Evolutionary conservation across 2,329 filamentous ascomycete genomes (phyloP).

Genomic region (Aspergillus ustus): DNA sequence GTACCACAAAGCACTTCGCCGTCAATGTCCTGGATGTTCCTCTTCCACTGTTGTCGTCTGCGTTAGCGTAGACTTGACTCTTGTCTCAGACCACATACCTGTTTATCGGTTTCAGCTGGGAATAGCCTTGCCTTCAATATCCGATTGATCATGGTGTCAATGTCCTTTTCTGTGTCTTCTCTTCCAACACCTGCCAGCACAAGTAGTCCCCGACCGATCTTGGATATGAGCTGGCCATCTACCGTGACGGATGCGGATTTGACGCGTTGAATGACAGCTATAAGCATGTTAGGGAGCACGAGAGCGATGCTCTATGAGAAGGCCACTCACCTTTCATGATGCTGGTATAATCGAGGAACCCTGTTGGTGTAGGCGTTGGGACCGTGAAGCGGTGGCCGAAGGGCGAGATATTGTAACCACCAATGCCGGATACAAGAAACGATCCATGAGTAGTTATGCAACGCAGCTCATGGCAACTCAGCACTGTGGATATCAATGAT

Average conservation of each 20-base stretch:
- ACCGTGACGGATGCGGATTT: conserved; percentile 95
- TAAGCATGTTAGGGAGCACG: background rate
- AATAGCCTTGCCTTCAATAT: conserved; percentile 89
- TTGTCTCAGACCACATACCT: conserved; percentile 52
- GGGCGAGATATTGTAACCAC: background rate
- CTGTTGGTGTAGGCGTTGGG: background rate
- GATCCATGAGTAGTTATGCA: background rate
- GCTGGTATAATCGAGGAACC: background rate
- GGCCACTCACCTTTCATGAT: conserved; percentile 48
- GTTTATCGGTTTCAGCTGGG: conserved; percentile 76
- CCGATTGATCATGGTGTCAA: conserved; percentile 80
- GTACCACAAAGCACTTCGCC: conserved; percentile 94
- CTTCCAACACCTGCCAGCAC: conserved; percentile 91
- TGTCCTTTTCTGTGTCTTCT: conserved; percentile 87
- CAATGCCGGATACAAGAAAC: background rate
- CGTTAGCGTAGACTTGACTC: conserved; percentile 1
- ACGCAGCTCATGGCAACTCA: background rate
- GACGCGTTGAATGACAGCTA: conserved; percentile 91
- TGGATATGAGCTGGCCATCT: conserved; percentile 85
- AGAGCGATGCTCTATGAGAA: background rate
- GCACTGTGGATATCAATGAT: background rate
- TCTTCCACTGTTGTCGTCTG: conserved; percentile 74
- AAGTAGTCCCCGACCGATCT: conserved; percentile 85
- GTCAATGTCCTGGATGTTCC: conserved; percentile 80
- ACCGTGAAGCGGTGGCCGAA: background rate